These are phyloP conservation scores for Lentinus tigrinus DNA, from an alignment of 768 basidiomycete genomes.

Conservation along the genomic window DNA sequence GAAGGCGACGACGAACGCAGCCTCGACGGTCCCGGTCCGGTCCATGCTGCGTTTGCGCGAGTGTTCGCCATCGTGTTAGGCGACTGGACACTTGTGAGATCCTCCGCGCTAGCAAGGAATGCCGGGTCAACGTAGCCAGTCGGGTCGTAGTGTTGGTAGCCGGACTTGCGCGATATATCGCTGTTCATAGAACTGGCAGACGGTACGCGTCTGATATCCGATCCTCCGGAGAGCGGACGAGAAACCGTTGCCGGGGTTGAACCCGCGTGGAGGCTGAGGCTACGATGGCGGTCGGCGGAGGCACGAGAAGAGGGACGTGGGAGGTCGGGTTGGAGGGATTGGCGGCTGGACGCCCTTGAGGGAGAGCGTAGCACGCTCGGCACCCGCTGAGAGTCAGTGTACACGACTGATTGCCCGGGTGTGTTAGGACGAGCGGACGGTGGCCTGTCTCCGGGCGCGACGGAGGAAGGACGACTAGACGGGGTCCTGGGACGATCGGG, in stretches of 20 bases:
- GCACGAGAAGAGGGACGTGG: slow-evolving; percentile 21
- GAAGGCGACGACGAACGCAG: slow-evolving; percentile 17
- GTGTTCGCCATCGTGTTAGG: slow-evolving; percentile 28
- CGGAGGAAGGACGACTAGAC: slow-evolving; percentile 5
- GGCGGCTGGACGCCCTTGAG: slow-evolving; percentile 15
- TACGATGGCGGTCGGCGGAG: slow-evolving; percentile 24
- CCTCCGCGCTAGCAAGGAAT: slow-evolving; percentile 28
- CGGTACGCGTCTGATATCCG: slow-evolving; percentile 19
- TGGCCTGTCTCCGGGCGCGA: background rate
- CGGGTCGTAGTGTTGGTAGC: slow-evolving; percentile 26
- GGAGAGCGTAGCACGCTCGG: slow-evolving; percentile 12
- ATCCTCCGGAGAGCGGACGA: slow-evolving; percentile 20
- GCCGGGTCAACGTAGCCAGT: slow-evolving; percentile 26
- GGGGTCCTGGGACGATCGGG: slow-evolving; percentile 1
- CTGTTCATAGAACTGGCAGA: slow-evolving; percentile 24
- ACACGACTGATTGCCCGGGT: background rate
- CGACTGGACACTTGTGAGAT: slow-evolving; percentile 22
- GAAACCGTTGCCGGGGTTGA: slow-evolving; percentile 24
- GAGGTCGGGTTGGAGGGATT: slow-evolving; percentile 13
- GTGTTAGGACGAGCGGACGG: slow-evolving; percentile 6
- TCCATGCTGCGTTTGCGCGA: slow-evolving; percentile 19
- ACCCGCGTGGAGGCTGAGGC: slow-evolving; percentile 30
- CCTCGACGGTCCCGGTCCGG: background rate
- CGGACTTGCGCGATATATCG: slow-evolving; percentile 21
- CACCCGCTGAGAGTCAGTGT: background rate